Conservation (phyloP, 805 yeast species). For the Wickerhamiella australiensis region DNA sequence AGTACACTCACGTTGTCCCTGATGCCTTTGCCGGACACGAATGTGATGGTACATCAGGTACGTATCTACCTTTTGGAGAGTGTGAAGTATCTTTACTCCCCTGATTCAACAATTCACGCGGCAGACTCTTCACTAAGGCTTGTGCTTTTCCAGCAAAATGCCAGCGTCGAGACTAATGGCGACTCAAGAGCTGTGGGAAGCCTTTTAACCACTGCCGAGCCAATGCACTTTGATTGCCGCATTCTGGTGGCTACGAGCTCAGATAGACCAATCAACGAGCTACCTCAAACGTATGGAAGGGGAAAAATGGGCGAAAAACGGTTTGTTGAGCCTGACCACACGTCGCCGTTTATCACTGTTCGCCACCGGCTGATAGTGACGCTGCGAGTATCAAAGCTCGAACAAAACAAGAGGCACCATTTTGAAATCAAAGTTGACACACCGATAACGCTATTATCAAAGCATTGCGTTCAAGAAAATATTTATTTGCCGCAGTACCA, state of each 20-base stretch:
- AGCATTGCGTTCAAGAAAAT: constrained; percentile 24
- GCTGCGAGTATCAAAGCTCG: constrained; percentile 20
- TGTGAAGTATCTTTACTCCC: constrained; percentile 22
- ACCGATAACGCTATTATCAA: constrained; percentile 20
- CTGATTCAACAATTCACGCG: constrained; percentile 20
- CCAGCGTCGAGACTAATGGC: constrained; percentile 7
- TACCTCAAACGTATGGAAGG: constrained; percentile 21
- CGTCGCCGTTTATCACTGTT: constrained; percentile 21
- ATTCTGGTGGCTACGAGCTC: constrained; percentile 16
- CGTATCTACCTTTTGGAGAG: constrained; percentile 20
- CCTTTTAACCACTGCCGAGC: constrained; percentile 18
- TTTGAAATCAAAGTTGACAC: constrained; percentile 24
- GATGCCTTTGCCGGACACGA: constrained; percentile 50
- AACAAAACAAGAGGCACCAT: constrained; percentile 15
- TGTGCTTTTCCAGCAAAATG: constrained; percentile 19
- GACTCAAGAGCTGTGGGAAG: constrained; percentile 12
- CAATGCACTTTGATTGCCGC: constrained; percentile 16
- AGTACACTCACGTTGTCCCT: constrained; percentile 61
- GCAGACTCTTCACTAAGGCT: constrained; percentile 20
- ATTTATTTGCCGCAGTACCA: constrained; percentile 25
- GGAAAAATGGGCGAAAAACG: constrained; percentile 22
- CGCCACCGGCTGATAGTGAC: constrained; percentile 21
- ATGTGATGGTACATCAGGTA: constrained; percentile 55
- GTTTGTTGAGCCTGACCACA: constrained; percentile 21
- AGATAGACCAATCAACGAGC: constrained; percentile 14